Conservation (phyloP, 2,329 filamentous ascomycete genomes). For the Geosmithia flava region DNA sequence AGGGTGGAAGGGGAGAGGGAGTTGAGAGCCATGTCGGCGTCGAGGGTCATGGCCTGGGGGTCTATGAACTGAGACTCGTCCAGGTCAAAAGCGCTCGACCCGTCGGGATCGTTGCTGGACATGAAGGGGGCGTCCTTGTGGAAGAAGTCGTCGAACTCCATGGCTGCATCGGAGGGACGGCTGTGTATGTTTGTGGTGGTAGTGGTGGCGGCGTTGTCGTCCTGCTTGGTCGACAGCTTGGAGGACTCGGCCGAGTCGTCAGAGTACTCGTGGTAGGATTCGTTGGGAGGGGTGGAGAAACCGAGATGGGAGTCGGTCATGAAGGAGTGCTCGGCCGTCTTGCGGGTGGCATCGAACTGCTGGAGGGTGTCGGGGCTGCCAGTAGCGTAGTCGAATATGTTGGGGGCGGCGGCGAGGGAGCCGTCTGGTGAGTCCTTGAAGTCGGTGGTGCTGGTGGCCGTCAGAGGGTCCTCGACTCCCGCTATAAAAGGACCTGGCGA, state of each 20-base stretch:
- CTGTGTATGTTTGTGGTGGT: background rate
- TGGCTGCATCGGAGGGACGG: background rate
- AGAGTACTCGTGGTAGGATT: constrained; percentile 4
- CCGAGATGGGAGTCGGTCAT: constrained; percentile 1
- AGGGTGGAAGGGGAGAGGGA: background rate
- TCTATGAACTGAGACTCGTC: background rate
- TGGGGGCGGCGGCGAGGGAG: background rate
- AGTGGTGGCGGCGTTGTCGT: background rate
- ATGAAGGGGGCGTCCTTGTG: constrained; percentile 1
- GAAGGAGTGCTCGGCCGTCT: constrained; percentile 1
- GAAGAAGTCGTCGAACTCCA: constrained; percentile 1
- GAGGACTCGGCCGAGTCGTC: constrained; percentile 4
- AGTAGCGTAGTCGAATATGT: constrained; percentile 2
- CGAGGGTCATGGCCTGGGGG: background rate
- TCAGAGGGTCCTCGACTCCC: constrained; percentile 2
- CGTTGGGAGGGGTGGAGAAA: constrained; percentile 3
- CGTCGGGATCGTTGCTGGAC: background rate
- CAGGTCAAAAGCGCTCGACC: background rate
- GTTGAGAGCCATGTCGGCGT: background rate
- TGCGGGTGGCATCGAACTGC: constrained; percentile 1
- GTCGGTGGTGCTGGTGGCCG: background rate
- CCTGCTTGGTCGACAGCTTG: background rate
- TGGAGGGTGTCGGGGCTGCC: constrained; percentile 6
- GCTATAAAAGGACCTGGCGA: constrained; percentile 5
- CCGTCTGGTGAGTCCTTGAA: constrained; percentile 4